phyloP scores from a whole-genome alignment of 208 protist species.

The Crithidia mellificae region DNA sequence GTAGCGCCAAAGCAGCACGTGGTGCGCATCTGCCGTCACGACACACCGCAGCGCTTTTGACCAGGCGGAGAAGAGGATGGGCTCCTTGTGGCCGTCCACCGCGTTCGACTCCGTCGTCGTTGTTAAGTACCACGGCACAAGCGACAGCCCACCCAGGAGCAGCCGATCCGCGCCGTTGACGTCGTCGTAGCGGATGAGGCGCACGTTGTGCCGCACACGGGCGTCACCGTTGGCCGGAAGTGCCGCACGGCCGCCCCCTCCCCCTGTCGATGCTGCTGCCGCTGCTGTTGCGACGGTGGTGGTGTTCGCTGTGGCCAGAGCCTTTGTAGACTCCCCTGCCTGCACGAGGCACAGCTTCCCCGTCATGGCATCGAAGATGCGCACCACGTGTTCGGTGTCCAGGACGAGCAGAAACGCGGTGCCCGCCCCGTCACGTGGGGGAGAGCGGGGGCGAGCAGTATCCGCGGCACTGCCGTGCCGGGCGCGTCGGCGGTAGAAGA shows the following conservation, averaged over 20 bases:
- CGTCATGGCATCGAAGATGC: slow-evolving; percentile 67
- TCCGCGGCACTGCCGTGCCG: neutral
- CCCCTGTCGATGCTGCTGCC: too few species aligned
- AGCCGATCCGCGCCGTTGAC: slow-evolving; percentile 54
- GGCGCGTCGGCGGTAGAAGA: slow-evolving; percentile 42
- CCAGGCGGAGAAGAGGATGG: slow-evolving; percentile 62
- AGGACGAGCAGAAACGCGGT: slow-evolving; percentile 66
- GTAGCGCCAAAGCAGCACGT: slow-evolving; percentile 73
- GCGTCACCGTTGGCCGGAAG: too few species aligned
- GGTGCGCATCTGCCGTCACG: slow-evolving; percentile 74
- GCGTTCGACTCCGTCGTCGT: slow-evolving; percentile 37
- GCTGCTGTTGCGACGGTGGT: too few species aligned
- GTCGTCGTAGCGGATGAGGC: slow-evolving; percentile 71
- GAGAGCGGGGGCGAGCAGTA: neutral
- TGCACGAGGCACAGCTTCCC: slow-evolving; percentile 43
- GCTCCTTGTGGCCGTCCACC: slow-evolving; percentile 58
- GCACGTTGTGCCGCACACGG: slow-evolving; percentile 50
- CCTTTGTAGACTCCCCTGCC: neutral
- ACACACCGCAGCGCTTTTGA: slow-evolving; percentile 42
- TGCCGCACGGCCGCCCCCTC: too few species aligned
- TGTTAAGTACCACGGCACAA: slow-evolving; percentile 70
- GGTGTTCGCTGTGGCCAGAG: neutral
- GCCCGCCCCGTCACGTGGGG: slow-evolving; percentile 3
- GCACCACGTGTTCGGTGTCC: slow-evolving; percentile 71
- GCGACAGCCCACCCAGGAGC: slow-evolving; percentile 67